These are phyloP conservation scores for Chytriomyces sp. DNA, from an alignment of 192 early-diverging fungal genomes.

Conservation along the genomic window DNA sequence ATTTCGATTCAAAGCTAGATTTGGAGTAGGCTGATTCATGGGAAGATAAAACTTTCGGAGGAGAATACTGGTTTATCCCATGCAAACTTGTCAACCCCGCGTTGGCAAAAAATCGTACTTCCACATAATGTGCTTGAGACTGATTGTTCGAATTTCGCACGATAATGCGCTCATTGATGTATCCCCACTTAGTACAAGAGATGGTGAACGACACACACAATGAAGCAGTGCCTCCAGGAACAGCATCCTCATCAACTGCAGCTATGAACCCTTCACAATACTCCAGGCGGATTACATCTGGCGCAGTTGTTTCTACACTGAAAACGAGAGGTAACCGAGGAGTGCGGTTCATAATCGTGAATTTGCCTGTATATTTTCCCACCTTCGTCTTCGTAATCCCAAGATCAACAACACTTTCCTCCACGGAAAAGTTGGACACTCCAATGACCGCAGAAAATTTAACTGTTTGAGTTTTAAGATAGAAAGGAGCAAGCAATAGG, in stretches of 20 bases:
- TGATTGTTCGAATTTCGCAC: constrained; percentile 74
- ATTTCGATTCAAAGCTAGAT: constrained; percentile 19
- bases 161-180: constrained; percentile 62
- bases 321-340: constrained; percentile 70
- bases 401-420: constrained; percentile 66
- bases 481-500: constrained; percentile 31
- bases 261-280: constrained; percentile 12
- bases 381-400: constrained; percentile 56
- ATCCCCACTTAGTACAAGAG: constrained; percentile 56
- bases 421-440: constrained; percentile 71
- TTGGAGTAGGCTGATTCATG: constrained; percentile 17
- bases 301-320: neutral
- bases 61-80: neutral
- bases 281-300: constrained; percentile 3
- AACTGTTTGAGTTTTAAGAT: constrained; percentile 69
- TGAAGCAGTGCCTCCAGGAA: neutral
- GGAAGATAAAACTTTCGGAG: constrained; percentile 3
- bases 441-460: constrained; percentile 83
- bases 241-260: constrained; percentile 8
- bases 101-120: constrained; percentile 74
- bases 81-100: constrained; percentile 38
- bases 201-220: constrained; percentile 61
- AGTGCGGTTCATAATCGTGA: constrained; percentile 72
- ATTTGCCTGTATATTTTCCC: constrained; percentile 58
- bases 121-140: constrained; percentile 61